Evolutionary conservation across 1,284 basidiomycete species (phyloP).

Genomic region (Schizophyllum amplum): DNA sequence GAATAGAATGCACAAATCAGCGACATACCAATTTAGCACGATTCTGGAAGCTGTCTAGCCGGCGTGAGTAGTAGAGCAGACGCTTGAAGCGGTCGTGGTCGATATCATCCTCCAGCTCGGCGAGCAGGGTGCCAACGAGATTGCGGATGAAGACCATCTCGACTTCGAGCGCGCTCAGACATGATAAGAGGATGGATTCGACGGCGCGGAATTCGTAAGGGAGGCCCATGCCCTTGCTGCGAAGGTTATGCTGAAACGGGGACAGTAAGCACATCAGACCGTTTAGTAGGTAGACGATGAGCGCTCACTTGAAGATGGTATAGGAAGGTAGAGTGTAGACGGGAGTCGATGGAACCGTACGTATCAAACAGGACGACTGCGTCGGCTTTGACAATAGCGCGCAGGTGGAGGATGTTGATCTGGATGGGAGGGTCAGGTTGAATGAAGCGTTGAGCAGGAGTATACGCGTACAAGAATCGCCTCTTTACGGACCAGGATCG

Average conservation of each 20-base stretch:
- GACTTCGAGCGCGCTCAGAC: conserved; percentile 84
- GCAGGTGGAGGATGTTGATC: conserved; percentile 93
- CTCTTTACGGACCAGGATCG: conserved; percentile 83
- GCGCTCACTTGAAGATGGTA: conserved; percentile 75
- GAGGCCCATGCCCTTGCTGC: conserved; percentile 53
- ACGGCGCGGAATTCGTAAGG: conserved; percentile 85
- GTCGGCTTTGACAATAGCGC: conserved; percentile 91
- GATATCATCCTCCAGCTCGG: conserved; percentile 88
- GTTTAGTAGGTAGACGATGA: conserved; percentile 2
- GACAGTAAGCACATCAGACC: conserved; percentile 8
- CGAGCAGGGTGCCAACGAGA: conserved; percentile 81
- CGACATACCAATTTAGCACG: conserved; percentile 80
- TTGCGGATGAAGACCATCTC: conserved; percentile 89
- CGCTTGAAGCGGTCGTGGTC: conserved; percentile 89
- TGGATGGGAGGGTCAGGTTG: too few species aligned
- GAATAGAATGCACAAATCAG: too few species aligned
- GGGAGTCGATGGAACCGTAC: conserved; percentile 77
- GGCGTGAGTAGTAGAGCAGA: conserved; percentile 82
- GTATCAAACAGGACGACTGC: conserved; percentile 90
- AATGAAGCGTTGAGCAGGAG: too few species aligned
- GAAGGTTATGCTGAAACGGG: conserved; percentile 63
- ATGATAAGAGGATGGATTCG: conserved; percentile 84
- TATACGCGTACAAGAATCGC: conserved; percentile 87
- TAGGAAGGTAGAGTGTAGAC: conserved; percentile 79
- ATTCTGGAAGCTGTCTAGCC: conserved; percentile 82